These are phyloP conservation scores for Talaromyces funiculosus DNA, from an alignment of 2,329 filamentous ascomycete genomes.

Conservation along the genomic window DNA sequence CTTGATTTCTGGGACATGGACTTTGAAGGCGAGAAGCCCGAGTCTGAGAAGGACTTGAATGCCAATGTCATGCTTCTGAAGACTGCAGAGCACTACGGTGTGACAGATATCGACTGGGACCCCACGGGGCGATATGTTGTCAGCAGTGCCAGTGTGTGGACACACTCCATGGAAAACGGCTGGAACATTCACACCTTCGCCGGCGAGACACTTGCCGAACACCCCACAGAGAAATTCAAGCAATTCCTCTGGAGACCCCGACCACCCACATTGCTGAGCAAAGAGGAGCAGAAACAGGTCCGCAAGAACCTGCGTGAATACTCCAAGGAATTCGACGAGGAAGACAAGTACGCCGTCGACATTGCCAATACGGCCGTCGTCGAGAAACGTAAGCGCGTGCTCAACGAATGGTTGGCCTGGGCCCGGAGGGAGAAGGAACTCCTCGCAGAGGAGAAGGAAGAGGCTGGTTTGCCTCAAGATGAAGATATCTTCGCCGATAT, in stretches of 20 bases:
- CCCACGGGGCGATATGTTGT: constrained; percentile 91
- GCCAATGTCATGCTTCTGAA: constrained; percentile 95
- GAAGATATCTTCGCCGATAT: constrained; percentile 57
- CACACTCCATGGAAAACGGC: constrained; percentile 98
- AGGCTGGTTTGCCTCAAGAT: constrained; percentile 56
- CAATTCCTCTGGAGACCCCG: constrained; percentile 93
- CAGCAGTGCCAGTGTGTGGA: constrained; percentile 90
- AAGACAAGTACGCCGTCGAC: constrained; percentile 87
- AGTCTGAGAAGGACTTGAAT: constrained; percentile 86
- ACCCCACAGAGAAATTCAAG: constrained; percentile 94
- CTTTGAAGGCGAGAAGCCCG: constrained; percentile 93
- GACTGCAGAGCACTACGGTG: constrained; percentile 89
- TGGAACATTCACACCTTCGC: constrained; percentile 98
- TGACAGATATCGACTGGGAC: constrained; percentile 98
- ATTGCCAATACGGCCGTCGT: constrained; percentile 92
- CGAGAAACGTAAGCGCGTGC: constrained; percentile 71
- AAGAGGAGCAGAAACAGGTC: constrained; percentile 95
- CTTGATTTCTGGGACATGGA: constrained; percentile 97
- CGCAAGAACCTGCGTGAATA: constrained; percentile 98
- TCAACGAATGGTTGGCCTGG: constrained; percentile 89
- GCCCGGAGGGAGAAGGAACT: constrained; percentile 67
- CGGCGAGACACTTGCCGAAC: constrained; percentile 81
- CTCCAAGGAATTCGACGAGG: constrained; percentile 88
- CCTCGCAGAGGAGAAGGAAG: constrained; percentile 64
- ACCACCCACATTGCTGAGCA: constrained; percentile 81